Evolutionary conservation across 2,329 filamentous ascomycete species (phyloP).

Genomic region (Coleophoma eucalyptorum): DNA sequence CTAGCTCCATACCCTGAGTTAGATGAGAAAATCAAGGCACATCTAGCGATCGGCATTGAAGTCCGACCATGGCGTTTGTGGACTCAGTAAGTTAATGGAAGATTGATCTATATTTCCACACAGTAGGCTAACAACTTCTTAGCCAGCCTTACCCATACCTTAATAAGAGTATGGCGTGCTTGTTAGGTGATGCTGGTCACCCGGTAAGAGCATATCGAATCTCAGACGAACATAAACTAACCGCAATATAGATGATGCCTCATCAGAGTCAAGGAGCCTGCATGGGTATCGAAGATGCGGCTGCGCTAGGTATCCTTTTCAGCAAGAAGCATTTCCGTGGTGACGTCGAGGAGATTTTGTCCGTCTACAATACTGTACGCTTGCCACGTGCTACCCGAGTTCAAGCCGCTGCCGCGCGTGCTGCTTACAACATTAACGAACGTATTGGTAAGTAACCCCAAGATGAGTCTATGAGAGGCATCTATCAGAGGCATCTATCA

Average conservation of each 20-base stretch:
- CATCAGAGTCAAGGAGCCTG: conserved; percentile 51
- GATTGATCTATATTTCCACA: no score
- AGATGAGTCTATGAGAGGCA: conserved; percentile 17
- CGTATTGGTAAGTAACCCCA: conserved; percentile 34
- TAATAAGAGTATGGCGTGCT: conserved; percentile 44
- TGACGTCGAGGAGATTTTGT: conserved; percentile 40
- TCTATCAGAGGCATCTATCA: conserved; percentile 51
- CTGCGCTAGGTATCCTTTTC: conserved; percentile 31
- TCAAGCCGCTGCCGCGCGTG: conserved; percentile 51
- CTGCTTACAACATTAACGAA: conserved; percentile 57
- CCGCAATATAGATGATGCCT: conserved; percentile 51
- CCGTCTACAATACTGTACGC: conserved; percentile 44
- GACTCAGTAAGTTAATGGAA: conserved; percentile 38
- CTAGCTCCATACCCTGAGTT: conserved; percentile 57
- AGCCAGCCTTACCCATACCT: conserved; percentile 54
- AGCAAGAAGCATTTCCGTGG: conserved; percentile 32
- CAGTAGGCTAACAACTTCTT: no score
- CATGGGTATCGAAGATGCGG: conserved; percentile 39
- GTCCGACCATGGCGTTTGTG: conserved; percentile 64
- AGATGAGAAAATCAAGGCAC: conserved; percentile 51
- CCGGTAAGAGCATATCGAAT: conserved; percentile 37
- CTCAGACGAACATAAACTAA: neutral
- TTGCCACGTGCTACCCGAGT: conserved; percentile 49
- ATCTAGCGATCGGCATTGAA: conserved; percentile 57
- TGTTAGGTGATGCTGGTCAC: conserved; percentile 65